Evolutionary conservation across 2,329 filamentous ascomycete genomes (phyloP).

Genomic region (Fusarium avenaceum): DNA sequence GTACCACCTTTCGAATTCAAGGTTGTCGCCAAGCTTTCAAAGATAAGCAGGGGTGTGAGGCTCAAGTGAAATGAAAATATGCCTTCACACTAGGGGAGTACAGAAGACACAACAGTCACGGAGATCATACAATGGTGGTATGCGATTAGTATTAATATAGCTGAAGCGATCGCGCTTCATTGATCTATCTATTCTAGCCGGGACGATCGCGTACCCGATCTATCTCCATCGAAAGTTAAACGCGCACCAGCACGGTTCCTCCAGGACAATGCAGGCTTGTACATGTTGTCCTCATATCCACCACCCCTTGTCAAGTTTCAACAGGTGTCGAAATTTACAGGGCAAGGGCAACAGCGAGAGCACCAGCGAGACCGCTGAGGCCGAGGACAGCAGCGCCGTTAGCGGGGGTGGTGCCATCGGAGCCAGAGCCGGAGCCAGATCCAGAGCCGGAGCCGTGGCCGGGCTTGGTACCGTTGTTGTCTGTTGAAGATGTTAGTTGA

Average conservation of each 20-base stretch:
- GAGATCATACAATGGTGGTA: conserved; percentile 25
- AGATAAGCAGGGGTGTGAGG: conserved; percentile 5
- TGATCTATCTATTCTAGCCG: conserved; percentile 40
- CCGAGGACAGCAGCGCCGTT: conserved; percentile 42
- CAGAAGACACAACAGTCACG: not conserved
- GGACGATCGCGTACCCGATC: conserved; percentile 35
- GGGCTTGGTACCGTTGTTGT: conserved; percentile 37
- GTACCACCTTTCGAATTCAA: not conserved
- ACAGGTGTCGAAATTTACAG: conserved; percentile 39
- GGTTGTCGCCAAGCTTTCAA: not conserved
- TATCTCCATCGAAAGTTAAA: conserved; percentile 44
- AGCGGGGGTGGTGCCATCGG: conserved; percentile 20
- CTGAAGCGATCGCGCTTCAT: conserved; percentile 42
- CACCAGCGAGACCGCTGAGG: conserved; percentile 43
- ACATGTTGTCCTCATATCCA: conserved; percentile 26
- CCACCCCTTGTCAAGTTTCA: conserved; percentile 10
- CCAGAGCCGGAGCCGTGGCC: conserved; percentile 31
- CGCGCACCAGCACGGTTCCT: conserved; percentile 43
- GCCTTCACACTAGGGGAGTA: not conserved
- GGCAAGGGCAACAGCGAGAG: conserved; percentile 43
- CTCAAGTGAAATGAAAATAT: not conserved
- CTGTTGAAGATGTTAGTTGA: conserved; percentile 25
- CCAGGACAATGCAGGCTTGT: conserved; percentile 23
- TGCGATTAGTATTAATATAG: conserved; percentile 49
- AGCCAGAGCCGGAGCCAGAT: conserved; percentile 13